These are phyloP conservation scores for Pichia deserticola DNA, from an alignment of 805 yeast genomes.

Conservation along the genomic window DNA sequence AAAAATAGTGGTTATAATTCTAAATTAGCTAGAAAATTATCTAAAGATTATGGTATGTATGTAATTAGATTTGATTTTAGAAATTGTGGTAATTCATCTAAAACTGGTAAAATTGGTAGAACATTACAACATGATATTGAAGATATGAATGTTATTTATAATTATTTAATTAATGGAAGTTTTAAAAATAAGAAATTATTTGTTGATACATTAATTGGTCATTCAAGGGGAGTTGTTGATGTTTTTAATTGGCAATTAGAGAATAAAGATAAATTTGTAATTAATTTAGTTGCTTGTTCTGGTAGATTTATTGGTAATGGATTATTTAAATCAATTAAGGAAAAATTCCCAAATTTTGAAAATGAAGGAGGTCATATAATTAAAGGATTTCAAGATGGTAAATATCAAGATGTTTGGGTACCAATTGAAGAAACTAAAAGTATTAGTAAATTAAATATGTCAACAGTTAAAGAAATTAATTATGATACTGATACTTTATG, in stretches of 20 bases:
- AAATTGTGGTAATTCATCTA: constrained; percentile 66
- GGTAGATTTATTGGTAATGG: constrained; percentile 57
- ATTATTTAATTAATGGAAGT: constrained; percentile 23
- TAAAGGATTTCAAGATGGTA: constrained; percentile 44
- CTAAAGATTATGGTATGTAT: constrained; percentile 51
- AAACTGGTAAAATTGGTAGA: constrained; percentile 50
- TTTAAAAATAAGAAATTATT: constrained; percentile 34
- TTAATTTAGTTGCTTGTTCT: constrained; percentile 63
- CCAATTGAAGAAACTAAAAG: constrained; percentile 45
- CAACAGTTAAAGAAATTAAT: constrained; percentile 25
- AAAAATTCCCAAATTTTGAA: constrained; percentile 32
- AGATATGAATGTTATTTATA: constrained; percentile 49
- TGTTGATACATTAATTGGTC: constrained; percentile 58
- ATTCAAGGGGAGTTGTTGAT: constrained; percentile 74
- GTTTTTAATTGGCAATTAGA: constrained; percentile 63
- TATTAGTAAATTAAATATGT: constrained; percentile 41
- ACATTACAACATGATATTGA: constrained; percentile 55
- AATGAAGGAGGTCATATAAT: constrained; percentile 34
- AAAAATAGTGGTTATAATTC: constrained; percentile 71
- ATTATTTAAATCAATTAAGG: constrained; percentile 33
- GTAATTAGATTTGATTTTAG: constrained; percentile 79
- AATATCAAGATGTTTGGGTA: constrained; percentile 33
- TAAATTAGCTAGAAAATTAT: constrained; percentile 50
- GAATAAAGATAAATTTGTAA: constrained; percentile 34
- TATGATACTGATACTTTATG: constrained; percentile 46